Percentiles rank a stretch among this genome's conserved stretches.
These are phyloP conservation scores for Clonostachys rhizophaga DNA, from an alignment of 2,329 filamentous ascomycete genomes.

Conservation along the genomic window DNA sequence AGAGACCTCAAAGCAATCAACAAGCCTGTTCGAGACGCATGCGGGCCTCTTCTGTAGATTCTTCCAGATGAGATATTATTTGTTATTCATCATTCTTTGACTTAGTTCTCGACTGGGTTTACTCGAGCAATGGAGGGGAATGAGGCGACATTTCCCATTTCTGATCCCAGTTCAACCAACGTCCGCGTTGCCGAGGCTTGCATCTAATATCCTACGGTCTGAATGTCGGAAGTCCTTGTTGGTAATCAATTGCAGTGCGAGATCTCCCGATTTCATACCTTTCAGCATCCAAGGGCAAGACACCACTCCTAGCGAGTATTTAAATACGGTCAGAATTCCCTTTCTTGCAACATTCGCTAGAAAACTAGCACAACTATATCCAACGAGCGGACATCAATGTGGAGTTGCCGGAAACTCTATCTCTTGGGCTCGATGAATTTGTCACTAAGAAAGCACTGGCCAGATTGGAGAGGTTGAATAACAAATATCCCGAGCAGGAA, in stretches of 20 bases:
- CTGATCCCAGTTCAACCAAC: not conserved
- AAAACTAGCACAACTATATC: not conserved
- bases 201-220: not conserved
- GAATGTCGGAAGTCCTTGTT: not conserved
- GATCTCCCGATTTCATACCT: too few relatives aligned
- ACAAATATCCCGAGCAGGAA: too few relatives aligned
- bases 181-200: not conserved
- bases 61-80: slow-evolving; percentile 34
- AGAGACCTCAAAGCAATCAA: slow-evolving; percentile 23
- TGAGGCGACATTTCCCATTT: not conserved
- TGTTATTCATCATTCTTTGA: slow-evolving; percentile 42
- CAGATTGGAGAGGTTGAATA: too few relatives aligned
- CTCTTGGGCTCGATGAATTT: too few relatives aligned
- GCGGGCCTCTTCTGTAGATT: slow-evolving; percentile 37
- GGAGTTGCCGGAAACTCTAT: too few relatives aligned
- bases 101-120: slow-evolving; percentile 29
- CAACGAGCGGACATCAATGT: not conserved
- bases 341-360: not conserved
- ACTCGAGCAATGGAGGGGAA: not conserved
- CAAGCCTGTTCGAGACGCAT: slow-evolving; percentile 26
- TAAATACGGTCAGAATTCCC: not conserved
- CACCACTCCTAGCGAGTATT: too few relatives aligned
- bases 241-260: not conserved
- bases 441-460: too few relatives aligned
- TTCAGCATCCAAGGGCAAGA: too few relatives aligned